phyloP scores from a whole-genome alignment of 805 yeast genomes.

The Sungouiozyma intestinalis region DNA sequence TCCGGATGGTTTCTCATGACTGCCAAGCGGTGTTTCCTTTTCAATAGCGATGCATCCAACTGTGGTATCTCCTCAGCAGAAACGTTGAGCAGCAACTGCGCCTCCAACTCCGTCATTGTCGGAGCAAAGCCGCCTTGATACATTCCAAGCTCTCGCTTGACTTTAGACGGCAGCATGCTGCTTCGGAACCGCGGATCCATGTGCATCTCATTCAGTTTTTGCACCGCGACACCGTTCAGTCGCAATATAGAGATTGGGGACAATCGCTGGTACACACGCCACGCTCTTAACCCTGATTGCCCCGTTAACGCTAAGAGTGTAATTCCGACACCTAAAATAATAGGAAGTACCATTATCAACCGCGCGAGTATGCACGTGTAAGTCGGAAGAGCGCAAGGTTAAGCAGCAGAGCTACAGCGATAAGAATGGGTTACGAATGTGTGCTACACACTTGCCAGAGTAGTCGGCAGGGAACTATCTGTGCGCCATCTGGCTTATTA shows the following conservation, averaged over 20 bases:
- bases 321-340: conserved; percentile 23
- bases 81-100: conserved; percentile 53
- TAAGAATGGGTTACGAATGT: background rate
- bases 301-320: conserved; percentile 19
- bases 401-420: background rate
- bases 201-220: conserved; percentile 4
- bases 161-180: conserved; percentile 7
- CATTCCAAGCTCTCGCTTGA: conserved; percentile 17
- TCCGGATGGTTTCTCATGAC: conserved; percentile 92
- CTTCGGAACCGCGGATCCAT: conserved; percentile 11
- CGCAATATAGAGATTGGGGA: conserved; percentile 22
- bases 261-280: conserved; percentile 21
- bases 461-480: too few species aligned
- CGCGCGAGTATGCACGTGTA: background rate
- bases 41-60: conserved; percentile 41
- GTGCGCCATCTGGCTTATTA: too few species aligned
- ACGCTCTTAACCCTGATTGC: conserved; percentile 23
- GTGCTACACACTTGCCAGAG: too few species aligned
- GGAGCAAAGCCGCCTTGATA: conserved; percentile 54
- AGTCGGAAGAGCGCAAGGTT: background rate
- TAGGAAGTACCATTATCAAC: conserved; percentile 24
- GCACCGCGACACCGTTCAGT: conserved; percentile 19
- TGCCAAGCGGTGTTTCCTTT: conserved; percentile 71
- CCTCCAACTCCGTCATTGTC: conserved; percentile 62
- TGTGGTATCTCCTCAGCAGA: conserved; percentile 44